Conservation (phyloP, 2,329 filamentous ascomycete species). For the Paracamarosporium sp. region DNA sequence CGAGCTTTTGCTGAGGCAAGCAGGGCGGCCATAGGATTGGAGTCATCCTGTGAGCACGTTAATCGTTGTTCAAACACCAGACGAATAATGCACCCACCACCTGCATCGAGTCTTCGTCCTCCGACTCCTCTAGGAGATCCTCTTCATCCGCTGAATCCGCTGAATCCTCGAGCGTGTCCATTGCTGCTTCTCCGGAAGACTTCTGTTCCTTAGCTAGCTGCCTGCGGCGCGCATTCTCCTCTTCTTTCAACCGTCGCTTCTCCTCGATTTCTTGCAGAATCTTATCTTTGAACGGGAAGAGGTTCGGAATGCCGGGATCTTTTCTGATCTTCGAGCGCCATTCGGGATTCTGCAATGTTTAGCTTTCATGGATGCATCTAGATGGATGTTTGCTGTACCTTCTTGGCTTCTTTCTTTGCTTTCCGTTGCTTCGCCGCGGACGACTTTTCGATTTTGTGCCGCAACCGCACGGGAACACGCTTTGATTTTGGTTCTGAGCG, state of each 20-base stretch:
- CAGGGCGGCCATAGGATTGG: constrained; percentile 91
- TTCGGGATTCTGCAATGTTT: constrained; percentile 76
- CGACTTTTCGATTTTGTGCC: constrained; percentile 95
- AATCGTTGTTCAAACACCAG: constrained; percentile 1
- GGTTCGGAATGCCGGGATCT: constrained; percentile 94
- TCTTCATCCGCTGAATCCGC: constrained; percentile 61
- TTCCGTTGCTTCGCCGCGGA: constrained; percentile 91
- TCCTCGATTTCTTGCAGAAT: constrained; percentile 95
- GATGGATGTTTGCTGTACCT: constrained; percentile 53
- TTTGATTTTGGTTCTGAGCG: constrained; percentile 90
- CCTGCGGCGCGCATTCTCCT: constrained; percentile 71
- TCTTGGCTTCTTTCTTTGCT: constrained; percentile 84
- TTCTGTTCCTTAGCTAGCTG: constrained; percentile 68
- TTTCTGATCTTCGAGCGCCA: constrained; percentile 96
- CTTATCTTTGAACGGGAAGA: constrained; percentile 98
- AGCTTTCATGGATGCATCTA: constrained; percentile 13
- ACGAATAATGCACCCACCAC: constrained; percentile 45
- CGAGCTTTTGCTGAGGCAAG: constrained; percentile 82
- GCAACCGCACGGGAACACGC: constrained; percentile 84
- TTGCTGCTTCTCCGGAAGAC: constrained; percentile 41
- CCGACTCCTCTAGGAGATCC: constrained; percentile 57
- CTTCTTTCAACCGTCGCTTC: constrained; percentile 77
- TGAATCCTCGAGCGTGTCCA: constrained; percentile 45
- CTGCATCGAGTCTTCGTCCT: constrained; percentile 64
- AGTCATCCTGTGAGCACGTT: constrained; percentile 58